Conservation (phyloP, 139 green algal genomes). For the Auxenochlorella protothecoides region DNA sequence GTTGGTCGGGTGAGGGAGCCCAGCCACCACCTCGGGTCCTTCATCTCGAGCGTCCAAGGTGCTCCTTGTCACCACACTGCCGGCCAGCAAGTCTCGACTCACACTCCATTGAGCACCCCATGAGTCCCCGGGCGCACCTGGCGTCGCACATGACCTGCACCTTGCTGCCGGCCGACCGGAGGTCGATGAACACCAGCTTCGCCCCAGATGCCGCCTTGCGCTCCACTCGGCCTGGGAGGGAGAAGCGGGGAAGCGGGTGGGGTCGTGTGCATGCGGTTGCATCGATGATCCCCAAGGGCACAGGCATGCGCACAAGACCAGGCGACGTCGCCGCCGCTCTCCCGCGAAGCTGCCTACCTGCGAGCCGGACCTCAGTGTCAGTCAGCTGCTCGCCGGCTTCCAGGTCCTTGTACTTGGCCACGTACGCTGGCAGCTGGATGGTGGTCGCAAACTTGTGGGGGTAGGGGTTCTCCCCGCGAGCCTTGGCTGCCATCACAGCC, state of each 20-base stretch:
- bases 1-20: background rate
- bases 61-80: too few relatives aligned
- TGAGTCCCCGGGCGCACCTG: slow-evolving; percentile 6
- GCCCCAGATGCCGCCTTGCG: slow-evolving; percentile 73
- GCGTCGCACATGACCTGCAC: slow-evolving; percentile 94
- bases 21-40: too few relatives aligned
- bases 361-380: slow-evolving; percentile 31
- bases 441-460: slow-evolving; percentile 94
- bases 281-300: too few relatives aligned
- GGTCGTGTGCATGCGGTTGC: too few relatives aligned
- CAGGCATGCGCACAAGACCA: too few relatives aligned
- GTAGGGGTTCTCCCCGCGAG: slow-evolving; percentile 83
- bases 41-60: too few relatives aligned
- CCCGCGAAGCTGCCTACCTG: slow-evolving; percentile 26
- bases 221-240: slow-evolving; percentile 66
- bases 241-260: background rate
- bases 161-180: slow-evolving; percentile 75
- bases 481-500: slow-evolving; percentile 58
- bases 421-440: slow-evolving; percentile 69
- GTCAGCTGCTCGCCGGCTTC: slow-evolving; percentile 50
- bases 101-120: too few relatives aligned
- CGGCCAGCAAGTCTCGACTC: too few relatives aligned
- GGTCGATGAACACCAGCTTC: slow-evolving; percentile 97
- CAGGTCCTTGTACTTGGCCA: slow-evolving; percentile 62
- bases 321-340: too few relatives aligned